A percentile compares a stretch with the other conserved stretches of the same genome.
Evolutionary conservation across 2,329 filamentous ascomycete genomes (phyloP).

Genomic region (Zalaria obscura): DNA sequence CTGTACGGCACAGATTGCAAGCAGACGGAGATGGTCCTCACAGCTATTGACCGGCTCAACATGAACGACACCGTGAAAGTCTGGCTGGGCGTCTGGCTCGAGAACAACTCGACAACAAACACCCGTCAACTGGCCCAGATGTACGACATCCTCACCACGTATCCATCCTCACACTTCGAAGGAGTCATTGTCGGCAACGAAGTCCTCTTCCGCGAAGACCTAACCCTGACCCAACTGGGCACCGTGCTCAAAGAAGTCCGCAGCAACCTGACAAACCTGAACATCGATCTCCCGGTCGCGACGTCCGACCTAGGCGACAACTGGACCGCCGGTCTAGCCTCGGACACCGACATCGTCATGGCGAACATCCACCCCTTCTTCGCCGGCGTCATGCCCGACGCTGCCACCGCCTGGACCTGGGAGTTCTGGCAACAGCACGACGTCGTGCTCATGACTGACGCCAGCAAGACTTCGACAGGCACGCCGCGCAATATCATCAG

Average conservation of each 20-base stretch:
- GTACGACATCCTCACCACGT: conserved; percentile 64
- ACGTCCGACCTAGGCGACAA: conserved; percentile 83
- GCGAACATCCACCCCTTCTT: conserved; percentile 97
- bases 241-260: conserved; percentile 53
- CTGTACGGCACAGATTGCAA: conserved; percentile 96
- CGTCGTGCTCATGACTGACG: conserved; percentile 45
- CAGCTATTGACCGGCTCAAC: conserved; percentile 61
- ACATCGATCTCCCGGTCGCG: conserved; percentile 61
- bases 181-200: conserved; percentile 52
- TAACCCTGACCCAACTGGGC: conserved; percentile 51
- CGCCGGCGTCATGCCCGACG: conserved; percentile 53
- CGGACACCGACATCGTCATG: conserved; percentile 76
- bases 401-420: conserved; percentile 69
- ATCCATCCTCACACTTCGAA: conserved; percentile 39
- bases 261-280: conserved; percentile 53
- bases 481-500: conserved; percentile 45
- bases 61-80: conserved; percentile 64
- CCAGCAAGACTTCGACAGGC: conserved; percentile 29
- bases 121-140: conserved; percentile 68
- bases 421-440: conserved; percentile 66
- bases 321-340: conserved; percentile 59
- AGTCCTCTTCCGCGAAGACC: conserved; percentile 48
- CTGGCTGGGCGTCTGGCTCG: conserved; percentile 92
- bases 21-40: conserved; percentile 85
- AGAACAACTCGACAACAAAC: conserved; percentile 71